Evolutionary conservation across 441 rosid genomes (phyloP), one percentile per base, ranked within the genome.

Genomic region (Adansonia grandidieri): DNA sequence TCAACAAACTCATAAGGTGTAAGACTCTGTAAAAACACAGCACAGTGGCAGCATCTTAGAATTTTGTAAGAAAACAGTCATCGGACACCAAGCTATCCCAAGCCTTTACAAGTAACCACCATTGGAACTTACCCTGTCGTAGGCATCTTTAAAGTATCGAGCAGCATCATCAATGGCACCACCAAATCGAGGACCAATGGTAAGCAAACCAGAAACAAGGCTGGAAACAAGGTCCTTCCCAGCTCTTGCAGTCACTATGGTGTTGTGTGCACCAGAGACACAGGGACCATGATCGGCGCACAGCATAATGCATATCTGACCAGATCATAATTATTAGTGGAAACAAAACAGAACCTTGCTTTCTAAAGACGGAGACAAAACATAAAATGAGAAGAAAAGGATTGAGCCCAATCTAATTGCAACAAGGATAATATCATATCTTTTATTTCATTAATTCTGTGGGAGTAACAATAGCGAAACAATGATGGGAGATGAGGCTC

Each of bases 131-230:
- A 92, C 98, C 87, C 84, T 88, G 79, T 93, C 96, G 71, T 89
- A 93, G 81, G 97, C 99, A 88, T 96, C 99, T 88, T 96, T 93
- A 80, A 93, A 96, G 87, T 91, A 96, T 79, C 97, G 88, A 82
- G 99, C 97, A 71, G 97, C 98, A 74, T 96, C 98, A 80, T 96
- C 98, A 85, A 96, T 89, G 77, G 99, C 99, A 81, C 98, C 98
- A 84, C 98, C 99, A 81, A 96, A 96, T 86, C 98, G 92, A 3
- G 99, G 99, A 80, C 99, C 99, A 75, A 96, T 93, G 20, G 98
- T 96, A 40, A 96, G 87, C 88, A 96, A 87, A 84, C 99, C 99
- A 74, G 98, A 88, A 47, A 95, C 98, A 71, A 95, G 97, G 81
- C 99, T 89, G 79, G 99, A 93, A 84, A 95, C 99, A 37, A 95